These are phyloP conservation scores for Erodium maritimum DNA, from an alignment of 345 rosid species.

Conservation along the genomic window DNA sequence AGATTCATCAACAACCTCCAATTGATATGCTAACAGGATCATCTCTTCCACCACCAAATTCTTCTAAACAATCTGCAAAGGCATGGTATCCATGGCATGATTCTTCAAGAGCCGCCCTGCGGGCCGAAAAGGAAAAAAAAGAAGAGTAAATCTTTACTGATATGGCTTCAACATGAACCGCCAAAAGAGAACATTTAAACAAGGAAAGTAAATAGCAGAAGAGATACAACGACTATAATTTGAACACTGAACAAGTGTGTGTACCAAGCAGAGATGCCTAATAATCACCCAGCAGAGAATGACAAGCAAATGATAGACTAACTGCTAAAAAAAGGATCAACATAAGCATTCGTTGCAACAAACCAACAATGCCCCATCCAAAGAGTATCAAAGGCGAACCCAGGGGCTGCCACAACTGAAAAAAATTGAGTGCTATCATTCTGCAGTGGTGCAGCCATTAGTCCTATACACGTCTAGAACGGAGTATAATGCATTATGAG, in stretches of 20 bases:
- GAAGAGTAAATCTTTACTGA: not conserved
- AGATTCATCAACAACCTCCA: slow-evolving; percentile 48
- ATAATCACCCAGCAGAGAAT: not conserved
- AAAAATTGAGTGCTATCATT: too few relatives aligned
- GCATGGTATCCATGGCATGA: slow-evolving; percentile 46
- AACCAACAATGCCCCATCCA: too few relatives aligned
- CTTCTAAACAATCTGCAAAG: slow-evolving; percentile 69
- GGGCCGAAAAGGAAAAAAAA: slow-evolving; percentile 4
- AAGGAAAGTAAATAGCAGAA: not conserved
- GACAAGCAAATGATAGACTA: not conserved
- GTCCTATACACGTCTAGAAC: too few relatives aligned
- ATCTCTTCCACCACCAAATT: slow-evolving; percentile 81
- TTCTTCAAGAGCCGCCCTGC: slow-evolving; percentile 65
- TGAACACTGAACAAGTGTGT: not conserved
- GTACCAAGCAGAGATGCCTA: not conserved
- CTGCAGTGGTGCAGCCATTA: too few relatives aligned
- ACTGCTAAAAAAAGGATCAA: not conserved
- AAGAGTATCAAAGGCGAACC: too few relatives aligned
- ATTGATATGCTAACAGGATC: slow-evolving; percentile 72
- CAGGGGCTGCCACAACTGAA: too few relatives aligned
- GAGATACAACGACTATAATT: too few relatives aligned
- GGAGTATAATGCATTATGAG: too few relatives aligned
- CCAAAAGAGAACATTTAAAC: too few relatives aligned
- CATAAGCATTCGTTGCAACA: too few relatives aligned
- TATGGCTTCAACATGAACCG: not conserved